A percentile compares a stretch with the other conserved stretches of the same genome.
Evolutionary conservation across 208 protist genomes (phyloP).

Genomic region (Angomonas desouzai): DNA sequence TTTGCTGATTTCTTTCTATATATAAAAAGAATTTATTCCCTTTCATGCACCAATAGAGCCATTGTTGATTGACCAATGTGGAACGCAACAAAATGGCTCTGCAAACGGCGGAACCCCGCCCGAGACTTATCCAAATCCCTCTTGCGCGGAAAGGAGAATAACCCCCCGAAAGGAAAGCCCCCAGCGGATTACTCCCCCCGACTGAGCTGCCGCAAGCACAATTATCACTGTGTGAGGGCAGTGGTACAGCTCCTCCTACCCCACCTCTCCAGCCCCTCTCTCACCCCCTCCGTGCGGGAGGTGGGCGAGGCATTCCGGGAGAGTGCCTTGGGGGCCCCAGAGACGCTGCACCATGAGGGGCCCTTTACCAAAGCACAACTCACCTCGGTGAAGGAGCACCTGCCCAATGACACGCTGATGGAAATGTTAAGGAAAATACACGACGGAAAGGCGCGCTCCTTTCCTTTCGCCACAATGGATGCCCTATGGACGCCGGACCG

Average conservation of each 20-base stretch:
- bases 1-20: conserved; percentile 10
- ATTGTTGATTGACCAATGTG: not conserved
- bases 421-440: not conserved
- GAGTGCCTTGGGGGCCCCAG: conserved; percentile 16
- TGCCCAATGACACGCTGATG: conserved; percentile 8
- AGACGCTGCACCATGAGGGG: conserved; percentile 29
- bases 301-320: conserved; percentile 2
- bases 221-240: conserved; percentile 22
- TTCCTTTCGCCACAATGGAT: conserved; percentile 17
- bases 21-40: not conserved
- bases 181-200: not conserved
- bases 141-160: not conserved
- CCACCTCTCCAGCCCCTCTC: conserved; percentile 9
- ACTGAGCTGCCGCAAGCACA: conserved; percentile 5
- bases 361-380: conserved; percentile 15
- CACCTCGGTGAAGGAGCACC: conserved; percentile 11
- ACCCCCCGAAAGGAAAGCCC: not conserved
- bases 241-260: conserved; percentile 22
- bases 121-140: not conserved
- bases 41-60: not conserved
- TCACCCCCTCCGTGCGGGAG: not conserved
- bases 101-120: conserved; percentile 1
- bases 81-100: not conserved
- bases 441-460: conserved; percentile 3
- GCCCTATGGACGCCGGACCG: conserved; percentile 24